Base-by-base conservation (phyloP, 2,329 filamentous ascomycete species). In the Trichoderma sp. region DNA sequence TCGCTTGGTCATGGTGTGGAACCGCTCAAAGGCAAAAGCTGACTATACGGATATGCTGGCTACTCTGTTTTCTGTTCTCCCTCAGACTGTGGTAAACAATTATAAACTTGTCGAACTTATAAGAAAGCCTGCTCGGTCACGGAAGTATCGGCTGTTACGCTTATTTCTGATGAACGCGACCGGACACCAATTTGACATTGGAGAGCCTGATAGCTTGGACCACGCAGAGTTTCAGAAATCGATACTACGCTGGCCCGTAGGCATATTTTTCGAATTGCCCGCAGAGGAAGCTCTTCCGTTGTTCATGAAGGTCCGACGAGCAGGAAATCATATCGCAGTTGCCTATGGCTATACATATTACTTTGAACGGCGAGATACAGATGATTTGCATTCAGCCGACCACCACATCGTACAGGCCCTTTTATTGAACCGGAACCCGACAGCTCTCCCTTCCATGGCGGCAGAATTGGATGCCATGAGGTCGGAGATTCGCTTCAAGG, bases 81-180 rank as follows among this genome's bases (percentile, higher is more conserved):
- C 35, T 5, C 35, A 70, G 21, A 16, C 2, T 49, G 11, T 19
- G 27, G 8, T 55, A 4, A 52, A 31, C 7, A 31, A 16, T 13
- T 61, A 35, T 33, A 13, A 14, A 5, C 33, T 70, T n/a, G 21
- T 21, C 4, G 56, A 57, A n/a, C 13, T 68, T 5, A 7, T 62
- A 29, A 27, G 19, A 19, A 14, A 43, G 3, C 49, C 56, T 55
- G n/a, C 40, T 1, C 10, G 24, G 35, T 3, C 16, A 7, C 27
- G 35, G 2, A 49, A 60, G n/a, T 77, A 76, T 27, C 70, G 73
- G 0, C 57, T 77, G 4, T 70, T 77, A 5, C 72, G 72, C 0
- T 69, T 77, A 1, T 43, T 76, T 2, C 21, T 77, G 19, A 55
- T 69, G 14, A 63, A 76, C n/a, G 33, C 68, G 8, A 67, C 57